phyloP scores from a whole-genome alignment of 495 filamentous ascomycete genomes.

The Xylaria curta region DNA sequence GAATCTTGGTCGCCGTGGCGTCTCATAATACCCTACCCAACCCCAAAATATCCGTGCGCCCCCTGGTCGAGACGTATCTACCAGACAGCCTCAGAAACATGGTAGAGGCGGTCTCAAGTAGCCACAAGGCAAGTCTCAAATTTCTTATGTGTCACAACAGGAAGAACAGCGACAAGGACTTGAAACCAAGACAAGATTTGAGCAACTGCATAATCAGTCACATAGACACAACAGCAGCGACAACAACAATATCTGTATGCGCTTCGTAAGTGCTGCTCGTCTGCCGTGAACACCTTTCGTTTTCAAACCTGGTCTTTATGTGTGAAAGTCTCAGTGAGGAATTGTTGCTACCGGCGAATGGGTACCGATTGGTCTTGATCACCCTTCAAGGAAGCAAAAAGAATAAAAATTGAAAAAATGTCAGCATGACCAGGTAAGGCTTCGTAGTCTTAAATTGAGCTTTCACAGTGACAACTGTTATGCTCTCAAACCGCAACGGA shows the following conservation, averaged over 20 bases:
- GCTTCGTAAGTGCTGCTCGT: slow-evolving; percentile 18
- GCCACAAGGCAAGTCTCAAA: slow-evolving; percentile 12
- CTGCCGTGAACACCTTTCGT: background rate
- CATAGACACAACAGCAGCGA: slow-evolving; percentile 19
- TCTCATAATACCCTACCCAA: background rate
- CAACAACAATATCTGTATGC: slow-evolving; percentile 13
- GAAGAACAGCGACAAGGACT: slow-evolving; percentile 7
- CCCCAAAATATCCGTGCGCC: background rate
- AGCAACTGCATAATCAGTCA: slow-evolving; percentile 17
- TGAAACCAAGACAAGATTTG: background rate
- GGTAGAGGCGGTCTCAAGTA: background rate
- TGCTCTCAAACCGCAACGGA: background rate
- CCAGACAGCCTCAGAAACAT: background rate
- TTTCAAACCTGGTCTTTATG: background rate
- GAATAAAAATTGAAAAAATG: background rate
- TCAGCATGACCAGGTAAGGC: background rate
- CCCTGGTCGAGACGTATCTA: slow-evolving; percentile 4
- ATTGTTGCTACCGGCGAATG: background rate
- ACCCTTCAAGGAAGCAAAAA: background rate
- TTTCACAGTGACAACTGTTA: background rate
- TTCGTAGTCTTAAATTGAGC: background rate
- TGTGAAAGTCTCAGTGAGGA: background rate
- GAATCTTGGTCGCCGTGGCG: background rate
- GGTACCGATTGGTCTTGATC: background rate
- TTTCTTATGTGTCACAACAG: slow-evolving; percentile 9